Conservation (phyloP, 2,329 filamentous ascomycete genomes). For the Berkeleyomyces rouxiae region DNA sequence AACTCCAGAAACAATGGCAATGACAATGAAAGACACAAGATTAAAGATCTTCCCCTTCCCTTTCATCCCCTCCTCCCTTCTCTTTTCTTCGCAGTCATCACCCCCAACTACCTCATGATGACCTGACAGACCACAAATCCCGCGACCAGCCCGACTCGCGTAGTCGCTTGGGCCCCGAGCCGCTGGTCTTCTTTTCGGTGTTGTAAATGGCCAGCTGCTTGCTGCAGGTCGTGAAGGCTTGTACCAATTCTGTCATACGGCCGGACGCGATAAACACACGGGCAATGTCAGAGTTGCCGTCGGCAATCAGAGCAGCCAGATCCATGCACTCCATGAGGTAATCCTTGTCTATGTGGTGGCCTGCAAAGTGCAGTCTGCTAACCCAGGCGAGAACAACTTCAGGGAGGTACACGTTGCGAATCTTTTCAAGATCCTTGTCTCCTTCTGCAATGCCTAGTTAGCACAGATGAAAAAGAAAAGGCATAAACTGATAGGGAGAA, state of each 20-base stretch:
- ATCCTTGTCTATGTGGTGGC: constrained; percentile 56
- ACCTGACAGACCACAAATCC: constrained; percentile 44
- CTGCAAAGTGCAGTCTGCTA: constrained; percentile 62
- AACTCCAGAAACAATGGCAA: background rate
- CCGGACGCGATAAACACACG: constrained; percentile 44
- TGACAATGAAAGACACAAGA: constrained; percentile 1
- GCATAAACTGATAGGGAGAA: background rate
- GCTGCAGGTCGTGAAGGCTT: constrained; percentile 60
- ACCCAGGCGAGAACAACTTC: constrained; percentile 76
- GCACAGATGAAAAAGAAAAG: background rate
- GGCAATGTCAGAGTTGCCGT: constrained; percentile 50
- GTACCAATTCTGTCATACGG: constrained; percentile 59
- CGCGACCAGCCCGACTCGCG: constrained; percentile 46
- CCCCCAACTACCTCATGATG: constrained; percentile 15
- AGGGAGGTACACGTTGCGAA: constrained; percentile 68
- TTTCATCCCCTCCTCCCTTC: background rate
- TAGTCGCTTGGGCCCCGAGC: constrained; percentile 38
- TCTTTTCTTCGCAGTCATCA: background rate
- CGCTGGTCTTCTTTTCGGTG: constrained; percentile 33
- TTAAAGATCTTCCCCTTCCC: background rate
- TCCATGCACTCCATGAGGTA: constrained; percentile 76
- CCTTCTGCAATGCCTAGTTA: constrained; percentile 29
- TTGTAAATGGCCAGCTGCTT: constrained; percentile 47
- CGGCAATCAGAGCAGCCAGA: constrained; percentile 57
- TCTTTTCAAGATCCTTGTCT: constrained; percentile 40